These are phyloP conservation scores for Coniochaeta sp. DNA, from an alignment of 2,329 filamentous ascomycete genomes.

Conservation along the genomic window DNA sequence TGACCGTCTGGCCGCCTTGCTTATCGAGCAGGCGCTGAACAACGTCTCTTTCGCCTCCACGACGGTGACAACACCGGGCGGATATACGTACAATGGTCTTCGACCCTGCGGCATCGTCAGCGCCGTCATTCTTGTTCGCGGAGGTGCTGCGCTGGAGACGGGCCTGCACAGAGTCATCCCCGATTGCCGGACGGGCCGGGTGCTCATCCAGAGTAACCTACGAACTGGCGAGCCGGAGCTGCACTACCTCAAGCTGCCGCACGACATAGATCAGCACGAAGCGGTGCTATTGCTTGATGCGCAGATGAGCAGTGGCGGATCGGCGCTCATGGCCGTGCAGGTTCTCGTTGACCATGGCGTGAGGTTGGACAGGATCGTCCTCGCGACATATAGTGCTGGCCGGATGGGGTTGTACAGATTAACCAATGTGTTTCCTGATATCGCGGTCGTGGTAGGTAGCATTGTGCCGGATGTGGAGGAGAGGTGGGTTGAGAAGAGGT, in stretches of 20 bases:
- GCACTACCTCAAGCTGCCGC: conserved; percentile 77
- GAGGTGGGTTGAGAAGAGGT: conserved; percentile 83
- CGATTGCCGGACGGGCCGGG: conserved; percentile 79
- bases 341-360: conserved; percentile 95
- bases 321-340: conserved; percentile 85
- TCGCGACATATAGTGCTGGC: conserved; percentile 89
- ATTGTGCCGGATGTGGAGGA: conserved; percentile 76
- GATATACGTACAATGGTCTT: conserved; percentile 64
- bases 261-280: conserved; percentile 65
- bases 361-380: conserved; percentile 72
- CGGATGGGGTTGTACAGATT: conserved; percentile 76
- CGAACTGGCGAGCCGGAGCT: conserved; percentile 85
- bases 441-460: conserved; percentile 78
- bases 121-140: conserved; percentile 81
- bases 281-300: conserved; percentile 83
- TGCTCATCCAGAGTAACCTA: conserved; percentile 85
- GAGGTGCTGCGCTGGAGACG: conserved; percentile 80
- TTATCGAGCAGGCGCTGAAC: conserved; percentile 77
- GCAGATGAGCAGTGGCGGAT: conserved; percentile 88
- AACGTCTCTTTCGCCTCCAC: conserved; percentile 61
- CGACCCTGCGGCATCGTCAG: conserved; percentile 65
- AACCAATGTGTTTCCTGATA: conserved; percentile 79
- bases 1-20: conserved; percentile 74
- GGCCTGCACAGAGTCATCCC: conserved; percentile 86
- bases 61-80: conserved; percentile 63